A percentile compares a stretch with the other conserved stretches of the same genome.
phyloP scores from a whole-genome alignment of 2,329 filamentous ascomycete genomes.

The Phyllosticta ampelicida region DNA sequence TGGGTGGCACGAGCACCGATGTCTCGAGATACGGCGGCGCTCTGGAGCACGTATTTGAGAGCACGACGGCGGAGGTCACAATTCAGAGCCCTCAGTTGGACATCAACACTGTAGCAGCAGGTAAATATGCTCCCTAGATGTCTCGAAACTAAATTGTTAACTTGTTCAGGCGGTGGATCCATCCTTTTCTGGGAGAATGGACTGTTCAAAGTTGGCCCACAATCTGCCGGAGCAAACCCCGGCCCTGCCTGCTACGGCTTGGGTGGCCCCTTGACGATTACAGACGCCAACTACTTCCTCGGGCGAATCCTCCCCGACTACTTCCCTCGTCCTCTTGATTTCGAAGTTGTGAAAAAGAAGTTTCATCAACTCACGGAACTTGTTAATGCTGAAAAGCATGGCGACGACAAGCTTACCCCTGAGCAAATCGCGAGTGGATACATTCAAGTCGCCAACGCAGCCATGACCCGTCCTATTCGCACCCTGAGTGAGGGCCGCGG shows the following conservation, averaged over 20 bases:
- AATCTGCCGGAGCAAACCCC: constrained; percentile 79
- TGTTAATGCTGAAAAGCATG: constrained; percentile 34
- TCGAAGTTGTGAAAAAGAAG: constrained; percentile 39
- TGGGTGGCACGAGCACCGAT: constrained; percentile 81
- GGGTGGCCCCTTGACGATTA: constrained; percentile 81
- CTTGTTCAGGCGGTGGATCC: constrained; percentile 63
- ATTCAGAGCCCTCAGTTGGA: constrained; percentile 88
- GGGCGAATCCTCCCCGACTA: constrained; percentile 44
- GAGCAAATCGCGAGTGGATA: constrained; percentile 21
- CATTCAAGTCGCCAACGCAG: constrained; percentile 22
- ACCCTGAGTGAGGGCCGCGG: constrained; percentile 21
- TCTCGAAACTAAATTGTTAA: not conserved
- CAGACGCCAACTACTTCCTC: constrained; percentile 67
- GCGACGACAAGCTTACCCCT: constrained; percentile 30
- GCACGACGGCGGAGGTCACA: constrained; percentile 81
- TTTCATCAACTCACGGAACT: constrained; percentile 33
- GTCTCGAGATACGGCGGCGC: constrained; percentile 76
- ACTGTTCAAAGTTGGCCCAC: constrained; percentile 80
- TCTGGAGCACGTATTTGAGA: constrained; percentile 91
- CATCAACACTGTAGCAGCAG: constrained; percentile 60
- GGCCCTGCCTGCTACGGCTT: constrained; percentile 88
- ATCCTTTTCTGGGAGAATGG: constrained; percentile 81
- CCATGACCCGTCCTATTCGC: constrained; percentile 22
- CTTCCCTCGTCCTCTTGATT: constrained; percentile 30
- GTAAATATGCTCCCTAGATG: not conserved